phyloP scores from a whole-genome alignment of 345 rosid genomes.

The Limnanthes douglasii region DNA sequence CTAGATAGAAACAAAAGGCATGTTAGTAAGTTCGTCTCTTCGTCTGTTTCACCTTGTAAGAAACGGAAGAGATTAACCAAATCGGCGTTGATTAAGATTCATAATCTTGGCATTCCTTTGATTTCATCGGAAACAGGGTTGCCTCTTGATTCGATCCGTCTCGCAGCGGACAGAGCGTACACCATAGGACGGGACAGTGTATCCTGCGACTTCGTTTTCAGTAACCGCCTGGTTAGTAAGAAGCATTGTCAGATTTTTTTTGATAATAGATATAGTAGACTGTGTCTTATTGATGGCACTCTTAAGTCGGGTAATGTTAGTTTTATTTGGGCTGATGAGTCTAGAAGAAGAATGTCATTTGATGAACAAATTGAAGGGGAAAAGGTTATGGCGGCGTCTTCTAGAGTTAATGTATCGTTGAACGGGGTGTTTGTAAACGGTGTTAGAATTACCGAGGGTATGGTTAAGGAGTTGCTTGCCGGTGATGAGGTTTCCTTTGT shows the following conservation, averaged over 20 bases:
- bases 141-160: constrained; percentile 16
- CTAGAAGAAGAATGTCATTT: constrained; percentile 22
- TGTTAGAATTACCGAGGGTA: constrained; percentile 21
- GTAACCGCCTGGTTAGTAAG: constrained; percentile 38
- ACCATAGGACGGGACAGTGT: constrained; percentile 37
- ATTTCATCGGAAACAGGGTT: constrained; percentile 27
- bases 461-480: constrained; percentile 24
- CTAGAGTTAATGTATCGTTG: constrained; percentile 19
- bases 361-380: constrained; percentile 18
- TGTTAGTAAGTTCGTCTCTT: too few species aligned
- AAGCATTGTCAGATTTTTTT: constrained; percentile 61
- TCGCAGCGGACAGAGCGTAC: constrained; percentile 38
- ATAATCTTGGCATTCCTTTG: constrained; percentile 32
- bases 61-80: constrained; percentile 17
- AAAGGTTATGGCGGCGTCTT: constrained; percentile 7
- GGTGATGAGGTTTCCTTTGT: constrained; percentile 74
- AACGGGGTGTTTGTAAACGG: constrained; percentile 69
- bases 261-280: constrained; percentile 27
- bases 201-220: constrained; percentile 33
- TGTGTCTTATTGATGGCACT: constrained; percentile 46
- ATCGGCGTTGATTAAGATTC: constrained; percentile 31
- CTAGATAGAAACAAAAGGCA: too few species aligned
- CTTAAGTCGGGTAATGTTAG: constrained; percentile 6
- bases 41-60: too few species aligned
- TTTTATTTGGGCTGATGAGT: constrained; percentile 17